Percentiles rank a stretch among this genome's conserved stretches.
These are phyloP conservation scores for Tolypocladium pustulatum DNA, from an alignment of 2,329 filamentous ascomycete species.

Conservation along the genomic window DNA sequence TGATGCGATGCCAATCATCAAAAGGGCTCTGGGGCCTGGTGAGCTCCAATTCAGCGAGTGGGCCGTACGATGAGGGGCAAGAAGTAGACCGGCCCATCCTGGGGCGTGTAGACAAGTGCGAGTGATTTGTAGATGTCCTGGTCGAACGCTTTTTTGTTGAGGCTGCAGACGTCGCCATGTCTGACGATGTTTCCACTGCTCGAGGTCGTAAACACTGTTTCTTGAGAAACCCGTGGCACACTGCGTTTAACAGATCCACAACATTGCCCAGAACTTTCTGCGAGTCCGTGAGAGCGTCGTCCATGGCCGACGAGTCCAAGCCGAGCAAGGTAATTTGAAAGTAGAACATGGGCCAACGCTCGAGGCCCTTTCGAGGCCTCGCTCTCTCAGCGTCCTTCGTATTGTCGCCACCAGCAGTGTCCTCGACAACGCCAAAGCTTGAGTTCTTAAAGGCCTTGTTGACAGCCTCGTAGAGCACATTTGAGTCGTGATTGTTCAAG, in stretches of 20 bases:
- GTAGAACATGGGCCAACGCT: slow-evolving; percentile 84
- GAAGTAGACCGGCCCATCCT: slow-evolving; percentile 4
- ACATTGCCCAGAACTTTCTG: slow-evolving; percentile 36
- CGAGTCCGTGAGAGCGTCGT: slow-evolving; percentile 32
- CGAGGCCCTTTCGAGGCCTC: slow-evolving; percentile 53
- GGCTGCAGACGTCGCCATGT: slow-evolving; percentile 15
- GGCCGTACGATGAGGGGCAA: slow-evolving; percentile 5
- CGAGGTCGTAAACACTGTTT: slow-evolving; percentile 57
- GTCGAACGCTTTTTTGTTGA: slow-evolving; percentile 9
- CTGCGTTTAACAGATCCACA: slow-evolving; percentile 53
- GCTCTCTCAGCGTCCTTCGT: slow-evolving; percentile 26
- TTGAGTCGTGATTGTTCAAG: slow-evolving; percentile 40
- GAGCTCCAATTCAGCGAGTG: neutral
- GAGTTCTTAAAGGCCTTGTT: slow-evolving; percentile 71
- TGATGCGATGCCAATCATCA: slow-evolving; percentile 27
- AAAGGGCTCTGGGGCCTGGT: slow-evolving; percentile 15
- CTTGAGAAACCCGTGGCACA: slow-evolving; percentile 65
- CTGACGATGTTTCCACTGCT: slow-evolving; percentile 4
- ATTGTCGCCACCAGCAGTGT: slow-evolving; percentile 19
- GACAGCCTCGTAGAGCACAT: slow-evolving; percentile 64
- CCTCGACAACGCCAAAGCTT: slow-evolving; percentile 57
- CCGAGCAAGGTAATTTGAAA: slow-evolving; percentile 47
- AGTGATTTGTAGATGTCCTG: slow-evolving; percentile 7
- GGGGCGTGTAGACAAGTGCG: slow-evolving; percentile 2
- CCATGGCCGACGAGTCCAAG: slow-evolving; percentile 22